Base-by-base conservation (phyloP, 1,284 basidiomycete species). In the Heterobasidion occidentale region DNA sequence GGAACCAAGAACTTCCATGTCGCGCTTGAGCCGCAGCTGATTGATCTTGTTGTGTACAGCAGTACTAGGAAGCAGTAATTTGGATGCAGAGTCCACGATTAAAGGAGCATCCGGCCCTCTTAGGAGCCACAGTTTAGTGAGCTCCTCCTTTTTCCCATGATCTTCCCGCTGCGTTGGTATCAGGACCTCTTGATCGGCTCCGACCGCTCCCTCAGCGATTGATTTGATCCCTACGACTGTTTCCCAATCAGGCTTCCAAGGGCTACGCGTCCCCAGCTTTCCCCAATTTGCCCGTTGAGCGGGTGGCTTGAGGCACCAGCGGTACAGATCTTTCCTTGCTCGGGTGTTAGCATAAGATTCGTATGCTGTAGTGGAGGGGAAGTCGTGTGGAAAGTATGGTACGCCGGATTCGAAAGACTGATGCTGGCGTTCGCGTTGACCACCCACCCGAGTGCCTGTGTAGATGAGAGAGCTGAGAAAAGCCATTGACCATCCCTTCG, bases 401-500 rank as follows among this genome's bases (percentile, higher is more conserved):
- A 72, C 71, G 1, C 88, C 90, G 1, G 88, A 82, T 70, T 97
- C 94, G 61, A 90, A 92, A 46, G 80, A 75, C 63, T 93, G 90
- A 3, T 83, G 84, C 61, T 79, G 77, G 19, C 84, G 78, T 66
- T 96, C 91, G 17, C 84, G 80, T 62, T 94, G 83, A 1, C 94
- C 94, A 1, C 79, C 88, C 8, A 94, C 79, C 3, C 91, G 85
- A 0, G 88, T 89, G 20, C 88, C 86, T 1, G 92, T 92, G 69
- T 85, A 84, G 8, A 80, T 77, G 46, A 98, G 79, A 0, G 93
- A 94, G 33, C 78, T 79, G 59, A 92, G 83, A 70, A 97, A 91
- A 1, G 92, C 77, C 86, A 93, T 94, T 1, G 81, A 78, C 93
- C 93, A 98, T 9, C 91, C 91, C 1, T 82, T 76, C 1, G 94